These are phyloP conservation scores for Apostasia ramifera DNA, from an alignment of 106 monocot genomes.

Conservation along the genomic window DNA sequence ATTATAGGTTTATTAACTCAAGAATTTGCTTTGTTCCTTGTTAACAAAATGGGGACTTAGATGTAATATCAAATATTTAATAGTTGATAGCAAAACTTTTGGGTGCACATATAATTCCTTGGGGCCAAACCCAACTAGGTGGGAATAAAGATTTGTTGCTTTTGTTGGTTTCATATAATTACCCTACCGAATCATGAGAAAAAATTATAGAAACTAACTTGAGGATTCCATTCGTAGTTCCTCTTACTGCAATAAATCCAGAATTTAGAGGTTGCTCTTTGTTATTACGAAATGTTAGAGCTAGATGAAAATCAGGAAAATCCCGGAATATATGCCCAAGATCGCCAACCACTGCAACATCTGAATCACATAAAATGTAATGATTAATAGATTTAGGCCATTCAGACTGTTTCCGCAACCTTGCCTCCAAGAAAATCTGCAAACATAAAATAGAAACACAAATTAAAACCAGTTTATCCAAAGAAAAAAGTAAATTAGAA, in stretches of 20 bases:
- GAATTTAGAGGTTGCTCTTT: slow-evolving; percentile 95
- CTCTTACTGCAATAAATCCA: slow-evolving; percentile 93
- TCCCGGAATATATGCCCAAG: slow-evolving; percentile 73
- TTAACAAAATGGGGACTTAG: too few species aligned
- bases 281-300: slow-evolving; percentile 92
- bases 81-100: too few species aligned
- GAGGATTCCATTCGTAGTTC: slow-evolving; percentile 62
- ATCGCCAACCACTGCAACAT: slow-evolving; percentile 86
- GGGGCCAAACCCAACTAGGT: too few species aligned
- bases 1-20: too few species aligned
- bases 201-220: slow-evolving; percentile 41
- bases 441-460: slow-evolving; percentile 5
- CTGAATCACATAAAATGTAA: slow-evolving; percentile 87
- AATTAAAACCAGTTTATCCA: background rate
- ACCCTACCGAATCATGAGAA: background rate
- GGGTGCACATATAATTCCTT: too few species aligned
- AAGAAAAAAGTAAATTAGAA: too few species aligned
- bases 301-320: slow-evolving; percentile 71
- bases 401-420: slow-evolving; percentile 28
- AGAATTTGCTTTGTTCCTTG: too few species aligned
- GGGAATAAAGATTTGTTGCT: too few species aligned
- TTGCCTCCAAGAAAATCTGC: slow-evolving; percentile 65
- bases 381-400: slow-evolving; percentile 24
- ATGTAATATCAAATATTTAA: too few species aligned
- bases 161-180: too few species aligned